A percentile compares a stretch with the other conserved stretches of the same genome.
Evolutionary conservation across 257 asterid species (phyloP).

Genomic region (Cruciata laevipes): DNA sequence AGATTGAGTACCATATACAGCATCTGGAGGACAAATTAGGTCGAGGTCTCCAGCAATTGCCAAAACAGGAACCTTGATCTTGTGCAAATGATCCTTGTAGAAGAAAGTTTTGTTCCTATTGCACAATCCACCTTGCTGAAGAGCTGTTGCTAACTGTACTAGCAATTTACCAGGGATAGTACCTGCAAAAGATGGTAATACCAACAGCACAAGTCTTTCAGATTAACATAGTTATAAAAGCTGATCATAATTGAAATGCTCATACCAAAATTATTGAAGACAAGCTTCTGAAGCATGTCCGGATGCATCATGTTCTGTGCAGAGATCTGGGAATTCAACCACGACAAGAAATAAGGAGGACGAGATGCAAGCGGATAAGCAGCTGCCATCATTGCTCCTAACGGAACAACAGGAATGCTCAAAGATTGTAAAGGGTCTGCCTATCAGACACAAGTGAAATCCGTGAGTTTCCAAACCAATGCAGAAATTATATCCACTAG

Average conservation of each 20-base stretch:
- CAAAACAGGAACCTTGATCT: constrained; percentile 17
- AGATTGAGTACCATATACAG: constrained; percentile 18
- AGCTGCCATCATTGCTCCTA: constrained; percentile 17
- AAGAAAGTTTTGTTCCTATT: constrained; percentile 14
- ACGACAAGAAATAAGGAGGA: constrained; percentile 20
- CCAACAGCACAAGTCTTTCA: not conserved
- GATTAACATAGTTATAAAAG: not conserved
- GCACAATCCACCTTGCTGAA: constrained; percentile 18
- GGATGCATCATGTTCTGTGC: constrained; percentile 22
- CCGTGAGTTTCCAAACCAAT: not conserved
- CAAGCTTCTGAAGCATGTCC: constrained; percentile 20
- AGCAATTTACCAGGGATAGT: constrained; percentile 17
- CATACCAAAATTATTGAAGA: constrained; percentile 21
- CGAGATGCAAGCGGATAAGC: constrained; percentile 21
- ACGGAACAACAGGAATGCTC: constrained; percentile 17
- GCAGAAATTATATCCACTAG: not conserved
- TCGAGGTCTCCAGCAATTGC: constrained; percentile 23
- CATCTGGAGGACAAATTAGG: constrained; percentile 20
- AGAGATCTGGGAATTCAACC: constrained; percentile 19
- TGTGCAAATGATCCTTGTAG: constrained; percentile 19
- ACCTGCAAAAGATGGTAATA: constrained; percentile 4
- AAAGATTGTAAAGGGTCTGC: constrained; percentile 18
- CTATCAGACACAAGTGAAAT: constrained; percentile 4
- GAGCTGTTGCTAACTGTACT: constrained; percentile 16
- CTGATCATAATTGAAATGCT: not conserved